Conservation (phyloP, 2,329 filamentous ascomycete genomes). For the Metarhizium sp. region DNA sequence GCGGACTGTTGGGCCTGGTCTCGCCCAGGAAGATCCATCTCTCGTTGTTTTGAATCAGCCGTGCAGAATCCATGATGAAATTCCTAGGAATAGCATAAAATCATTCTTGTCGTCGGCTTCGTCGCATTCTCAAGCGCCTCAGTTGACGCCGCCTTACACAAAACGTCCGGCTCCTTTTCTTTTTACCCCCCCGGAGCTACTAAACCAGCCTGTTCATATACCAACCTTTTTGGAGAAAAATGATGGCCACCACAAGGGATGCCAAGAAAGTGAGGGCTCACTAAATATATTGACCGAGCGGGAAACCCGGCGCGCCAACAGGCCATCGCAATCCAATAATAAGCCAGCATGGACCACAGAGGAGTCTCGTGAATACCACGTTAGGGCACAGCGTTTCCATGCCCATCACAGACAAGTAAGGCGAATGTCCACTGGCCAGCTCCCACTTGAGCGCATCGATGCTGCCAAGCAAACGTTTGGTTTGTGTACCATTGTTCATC, state of each 20-base stretch:
- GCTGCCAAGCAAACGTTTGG: constrained; percentile 4
- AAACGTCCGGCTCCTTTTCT: neutral
- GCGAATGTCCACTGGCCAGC: constrained; percentile 12
- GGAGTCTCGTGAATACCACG: constrained; percentile 13
- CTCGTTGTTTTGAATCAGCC: neutral
- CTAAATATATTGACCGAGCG: neutral
- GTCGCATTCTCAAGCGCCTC: neutral
- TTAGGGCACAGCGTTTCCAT: constrained; percentile 11
- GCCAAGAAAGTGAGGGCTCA: neutral
- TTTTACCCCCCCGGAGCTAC: constrained; percentile 1
- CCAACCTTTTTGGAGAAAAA: neutral
- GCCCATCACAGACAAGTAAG: constrained; percentile 11
- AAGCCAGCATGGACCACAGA: neutral
- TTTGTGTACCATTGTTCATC: neutral
- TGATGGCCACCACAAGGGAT: neutral
- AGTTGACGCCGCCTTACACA: neutral
- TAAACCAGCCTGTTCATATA: constrained; percentile 4
- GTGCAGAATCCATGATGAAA: neutral
- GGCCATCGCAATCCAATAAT: neutral
- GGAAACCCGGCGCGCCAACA: neutral
- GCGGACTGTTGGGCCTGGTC: neutral
- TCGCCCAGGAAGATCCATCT: neutral
- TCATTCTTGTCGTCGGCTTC: neutral
- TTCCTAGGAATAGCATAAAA: neutral
- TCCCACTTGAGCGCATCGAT: constrained; percentile 19